phyloP scores from a whole-genome alignment of 139 green algal species.

The Chlamydomonas sp. region DNA sequence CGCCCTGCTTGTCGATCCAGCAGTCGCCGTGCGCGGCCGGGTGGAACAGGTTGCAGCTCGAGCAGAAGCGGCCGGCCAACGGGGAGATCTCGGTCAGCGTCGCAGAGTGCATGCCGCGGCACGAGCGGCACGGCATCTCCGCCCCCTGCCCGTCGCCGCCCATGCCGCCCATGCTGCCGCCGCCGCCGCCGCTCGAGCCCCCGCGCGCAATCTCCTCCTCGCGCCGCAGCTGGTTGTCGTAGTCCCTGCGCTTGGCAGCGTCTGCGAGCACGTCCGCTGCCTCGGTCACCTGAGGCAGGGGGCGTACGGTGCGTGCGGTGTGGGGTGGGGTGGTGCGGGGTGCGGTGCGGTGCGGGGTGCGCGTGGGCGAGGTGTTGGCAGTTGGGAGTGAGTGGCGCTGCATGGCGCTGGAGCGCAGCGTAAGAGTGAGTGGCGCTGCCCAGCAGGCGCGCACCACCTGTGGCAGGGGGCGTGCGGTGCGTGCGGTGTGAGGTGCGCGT shows the following conservation, averaged over 20 bases:
- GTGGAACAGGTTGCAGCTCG: conserved; percentile 1
- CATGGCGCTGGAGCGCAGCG: too few relatives aligned
- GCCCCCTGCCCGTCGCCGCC: too few relatives aligned
- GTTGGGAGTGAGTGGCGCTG: too few relatives aligned
- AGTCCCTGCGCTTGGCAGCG: conserved; percentile 1
- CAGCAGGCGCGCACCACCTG: too few relatives aligned
- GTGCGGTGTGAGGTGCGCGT: too few relatives aligned
- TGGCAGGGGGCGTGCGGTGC: too few relatives aligned
- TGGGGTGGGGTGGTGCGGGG: too few relatives aligned
- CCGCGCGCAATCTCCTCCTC: not conserved
- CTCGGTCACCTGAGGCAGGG: not conserved
- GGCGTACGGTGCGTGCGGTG: too few relatives aligned
- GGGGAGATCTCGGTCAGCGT: too few relatives aligned
- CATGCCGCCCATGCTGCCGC: not conserved
- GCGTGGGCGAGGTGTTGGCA: too few relatives aligned
- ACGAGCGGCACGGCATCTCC: conserved; percentile 8
- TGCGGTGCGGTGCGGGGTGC: too few relatives aligned
- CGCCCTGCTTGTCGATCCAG: conserved; percentile 12
- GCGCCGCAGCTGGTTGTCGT: conserved; percentile 1
- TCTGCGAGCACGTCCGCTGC: conserved; percentile 8
- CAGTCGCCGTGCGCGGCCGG: not conserved
- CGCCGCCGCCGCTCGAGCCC: not conserved
- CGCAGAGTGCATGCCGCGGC: not conserved
- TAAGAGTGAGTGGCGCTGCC: too few relatives aligned
- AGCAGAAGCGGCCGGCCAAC: conserved; percentile 11